Evolutionary conservation across 139 green algal genomes (phyloP), one percentile per base, ranked within the genome.

Genomic region (Raphidocelis subcapitata): DNA sequence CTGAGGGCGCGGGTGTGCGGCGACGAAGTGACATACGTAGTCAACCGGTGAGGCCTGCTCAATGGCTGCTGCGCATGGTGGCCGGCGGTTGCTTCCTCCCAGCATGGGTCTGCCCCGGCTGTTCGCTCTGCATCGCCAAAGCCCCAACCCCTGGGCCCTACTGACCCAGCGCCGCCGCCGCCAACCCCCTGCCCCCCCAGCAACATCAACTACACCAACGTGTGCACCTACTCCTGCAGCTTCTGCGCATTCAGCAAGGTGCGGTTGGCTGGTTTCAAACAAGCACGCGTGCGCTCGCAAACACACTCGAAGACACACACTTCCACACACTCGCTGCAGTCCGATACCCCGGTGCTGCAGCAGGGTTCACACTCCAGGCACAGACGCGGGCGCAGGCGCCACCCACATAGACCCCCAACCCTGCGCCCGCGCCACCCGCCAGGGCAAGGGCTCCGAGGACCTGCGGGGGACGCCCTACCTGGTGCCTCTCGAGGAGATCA

Each of bases 141-240:
- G n/a, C n/a, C n/a, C n/a, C n/a, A n/a, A n/a, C 41, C 41, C 41
- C 41, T 49, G 12, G 8, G 41, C 41, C 41, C 8, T 49, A 49
- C 41, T 49, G 41, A 8, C 8, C 41, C 41, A 49, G 41, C 41
- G 41, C 12, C 8, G 12, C 8, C 12, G 8, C 8, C 41, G 41
- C 12, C 41, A 49, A 20, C 41, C 41, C 41, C 41, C 12, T 49
- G 8, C 41, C 41, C 41, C 8, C 12, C 91, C 73, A 82, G 91
- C 26, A 97, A 97, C 87, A 97, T 97, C 74, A 97, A 97, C 81
- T 97, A 97, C 87, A 97, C 92, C 28, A 95, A 95, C 65, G 80
- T 93, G 26, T 93, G 90, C 79, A 90, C 80, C 1, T 87, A 71
- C 51, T 76, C 63, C 49, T 95, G 90, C 79, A 61, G 49, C 29